Conservation (phyloP, 208 protist species). For the Phytomonas sp. region DNA sequence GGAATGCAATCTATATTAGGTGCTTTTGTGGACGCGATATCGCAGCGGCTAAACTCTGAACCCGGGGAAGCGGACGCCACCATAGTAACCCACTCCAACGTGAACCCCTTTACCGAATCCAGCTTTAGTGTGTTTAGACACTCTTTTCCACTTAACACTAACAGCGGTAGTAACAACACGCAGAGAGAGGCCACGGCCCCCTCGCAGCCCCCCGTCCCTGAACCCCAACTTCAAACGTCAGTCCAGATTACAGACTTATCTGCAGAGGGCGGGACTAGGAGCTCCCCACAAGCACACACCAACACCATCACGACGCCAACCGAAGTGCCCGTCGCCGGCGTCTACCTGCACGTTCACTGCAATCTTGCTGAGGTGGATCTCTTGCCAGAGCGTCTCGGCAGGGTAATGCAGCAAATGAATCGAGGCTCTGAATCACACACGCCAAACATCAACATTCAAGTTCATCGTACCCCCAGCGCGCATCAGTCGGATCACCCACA, state of each 20-base stretch:
- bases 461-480: conserved; percentile 12
- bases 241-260: background rate
- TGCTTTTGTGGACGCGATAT: background rate
- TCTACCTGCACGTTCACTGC: conserved; percentile 77
- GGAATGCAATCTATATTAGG: background rate
- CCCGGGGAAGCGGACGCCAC: background rate
- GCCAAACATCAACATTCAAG: background rate
- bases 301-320: conserved; percentile 10
- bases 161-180: background rate
- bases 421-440: background rate
- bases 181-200: background rate
- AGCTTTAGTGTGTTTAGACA: background rate
- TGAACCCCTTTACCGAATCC: background rate
- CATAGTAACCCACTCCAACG: background rate
- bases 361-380: conserved; percentile 48
- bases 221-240: background rate
- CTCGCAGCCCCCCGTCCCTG: background rate
- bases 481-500: background rate
- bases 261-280: background rate
- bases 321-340: conserved; percentile 12
- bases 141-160: background rate
- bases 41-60: background rate
- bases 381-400: conserved; percentile 42
- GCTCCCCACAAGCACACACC: background rate
- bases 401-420: conserved; percentile 23